phyloP scores from a whole-genome alignment of 2,329 filamentous ascomycete genomes.

The Colletotrichum costaricense region DNA sequence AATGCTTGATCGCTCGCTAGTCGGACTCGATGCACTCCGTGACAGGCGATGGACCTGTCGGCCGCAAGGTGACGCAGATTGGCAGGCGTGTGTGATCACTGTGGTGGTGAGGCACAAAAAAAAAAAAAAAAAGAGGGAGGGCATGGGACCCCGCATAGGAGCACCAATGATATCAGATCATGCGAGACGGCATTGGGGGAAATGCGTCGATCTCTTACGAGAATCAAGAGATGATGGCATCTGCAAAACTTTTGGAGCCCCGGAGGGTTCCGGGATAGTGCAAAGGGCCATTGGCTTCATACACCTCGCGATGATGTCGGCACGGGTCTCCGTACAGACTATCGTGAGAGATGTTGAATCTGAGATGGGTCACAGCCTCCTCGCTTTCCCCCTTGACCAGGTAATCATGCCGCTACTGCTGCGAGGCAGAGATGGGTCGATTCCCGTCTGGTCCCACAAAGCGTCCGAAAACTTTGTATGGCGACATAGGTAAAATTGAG shows the following conservation, averaged over 20 bases:
- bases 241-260: neutral
- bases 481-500: slow-evolving; percentile 27
- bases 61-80: neutral
- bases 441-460: slow-evolving; percentile 6
- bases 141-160: slow-evolving; percentile 21
- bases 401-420: slow-evolving; percentile 6
- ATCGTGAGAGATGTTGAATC: neutral
- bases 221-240: slow-evolving; percentile 24
- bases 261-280: slow-evolving; percentile 7
- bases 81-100: neutral
- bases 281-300: neutral
- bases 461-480: slow-evolving; percentile 24
- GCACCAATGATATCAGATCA: slow-evolving; percentile 32
- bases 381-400: neutral
- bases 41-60: neutral
- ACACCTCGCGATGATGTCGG: slow-evolving; percentile 16
- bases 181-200: neutral
- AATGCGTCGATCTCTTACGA: slow-evolving; percentile 21
- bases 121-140: slow-evolving; percentile 2
- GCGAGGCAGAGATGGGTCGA: slow-evolving; percentile 19
- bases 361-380: neutral
- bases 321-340: neutral
- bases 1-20: neutral
- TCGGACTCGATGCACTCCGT: neutral
- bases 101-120: slow-evolving; percentile 4